Conservation (phyloP, 2,329 filamentous ascomycete species). For the Alternaria gansuensis region DNA sequence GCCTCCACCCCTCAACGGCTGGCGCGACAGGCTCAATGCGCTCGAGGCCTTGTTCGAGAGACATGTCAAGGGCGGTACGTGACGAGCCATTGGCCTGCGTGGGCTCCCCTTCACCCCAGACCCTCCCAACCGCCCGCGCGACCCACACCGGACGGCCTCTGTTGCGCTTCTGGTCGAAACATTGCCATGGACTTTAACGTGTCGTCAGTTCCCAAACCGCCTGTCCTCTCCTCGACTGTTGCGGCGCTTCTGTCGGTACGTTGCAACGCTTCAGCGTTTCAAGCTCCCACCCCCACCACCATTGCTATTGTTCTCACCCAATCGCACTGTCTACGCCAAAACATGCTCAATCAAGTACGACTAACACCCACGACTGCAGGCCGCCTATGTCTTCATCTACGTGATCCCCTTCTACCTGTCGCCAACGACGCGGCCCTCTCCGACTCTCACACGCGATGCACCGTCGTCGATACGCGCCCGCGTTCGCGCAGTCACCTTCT, state of each 20-base stretch:
- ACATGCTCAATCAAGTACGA: neutral
- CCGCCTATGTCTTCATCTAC: conserved; percentile 86
- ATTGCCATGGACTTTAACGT: conserved; percentile 43
- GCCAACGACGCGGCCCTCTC: conserved; percentile 78
- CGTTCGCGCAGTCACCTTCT: conserved; percentile 79
- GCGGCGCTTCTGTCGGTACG: conserved; percentile 53
- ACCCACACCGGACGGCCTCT: conserved; percentile 34
- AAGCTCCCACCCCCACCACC: conserved; percentile 32
- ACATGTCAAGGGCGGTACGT: conserved; percentile 52
- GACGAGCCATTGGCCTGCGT: conserved; percentile 45
- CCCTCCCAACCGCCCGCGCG: conserved; percentile 37
- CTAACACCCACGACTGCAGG: conserved; percentile 57
- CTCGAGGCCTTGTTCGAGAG: conserved; percentile 42
- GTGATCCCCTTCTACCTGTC: conserved; percentile 91
- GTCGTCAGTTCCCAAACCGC: conserved; percentile 49
- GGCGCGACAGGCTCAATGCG: conserved; percentile 46
- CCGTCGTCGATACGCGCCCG: conserved; percentile 88
- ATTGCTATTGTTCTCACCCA: conserved; percentile 34
- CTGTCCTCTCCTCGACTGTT: conserved; percentile 46
- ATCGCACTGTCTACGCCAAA: conserved; percentile 27
- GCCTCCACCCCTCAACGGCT: conserved; percentile 48
- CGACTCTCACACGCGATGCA: conserved; percentile 81
- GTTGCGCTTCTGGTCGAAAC: conserved; percentile 22
- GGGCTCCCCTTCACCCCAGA: conserved; percentile 25
- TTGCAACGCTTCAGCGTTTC: conserved; percentile 29